These are phyloP conservation scores for Phytophthora kernoviae DNA, from an alignment of 352 stramenopile genomes.

Conservation along the genomic window DNA sequence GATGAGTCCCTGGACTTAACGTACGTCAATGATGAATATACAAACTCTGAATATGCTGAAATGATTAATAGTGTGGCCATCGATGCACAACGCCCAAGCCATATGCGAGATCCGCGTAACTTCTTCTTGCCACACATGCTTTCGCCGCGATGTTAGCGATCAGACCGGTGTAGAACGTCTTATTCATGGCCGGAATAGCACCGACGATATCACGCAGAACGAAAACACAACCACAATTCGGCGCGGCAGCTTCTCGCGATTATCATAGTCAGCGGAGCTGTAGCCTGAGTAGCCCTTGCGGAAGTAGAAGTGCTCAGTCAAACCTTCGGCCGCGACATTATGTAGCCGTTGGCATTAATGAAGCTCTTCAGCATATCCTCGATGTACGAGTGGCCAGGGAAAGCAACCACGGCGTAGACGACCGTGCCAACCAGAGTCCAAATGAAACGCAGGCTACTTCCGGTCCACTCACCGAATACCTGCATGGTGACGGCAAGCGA, in stretches of 20 bases:
- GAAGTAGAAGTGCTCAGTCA: slow-evolving; percentile 55
- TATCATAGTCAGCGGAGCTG: slow-evolving; percentile 47
- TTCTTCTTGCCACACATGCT: too few relatives aligned
- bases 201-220: slow-evolving; percentile 38
- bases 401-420: slow-evolving; percentile 43
- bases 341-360: slow-evolving; percentile 61
- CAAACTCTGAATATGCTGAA: too few relatives aligned
- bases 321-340: slow-evolving; percentile 37
- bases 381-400: slow-evolving; percentile 46
- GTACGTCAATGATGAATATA: too few relatives aligned
- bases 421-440: slow-evolving; percentile 44
- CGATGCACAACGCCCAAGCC: too few relatives aligned
- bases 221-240: slow-evolving; percentile 49
- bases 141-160: too few relatives aligned
- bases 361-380: slow-evolving; percentile 52
- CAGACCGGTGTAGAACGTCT: slow-evolving; percentile 48
- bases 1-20: too few relatives aligned
- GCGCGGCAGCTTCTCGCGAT: slow-evolving; percentile 43
- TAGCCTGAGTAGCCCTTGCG: slow-evolving; percentile 50
- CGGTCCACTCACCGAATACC: slow-evolving; percentile 43
- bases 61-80: too few relatives aligned
- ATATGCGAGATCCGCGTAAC: too few relatives aligned
- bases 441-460: slow-evolving; percentile 37
- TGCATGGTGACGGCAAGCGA: slow-evolving; percentile 50
- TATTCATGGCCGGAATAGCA: slow-evolving; percentile 44